These are phyloP conservation scores for Mallotus nudiflorus DNA, from an alignment of 345 rosid genomes.

Conservation along the genomic window DNA sequence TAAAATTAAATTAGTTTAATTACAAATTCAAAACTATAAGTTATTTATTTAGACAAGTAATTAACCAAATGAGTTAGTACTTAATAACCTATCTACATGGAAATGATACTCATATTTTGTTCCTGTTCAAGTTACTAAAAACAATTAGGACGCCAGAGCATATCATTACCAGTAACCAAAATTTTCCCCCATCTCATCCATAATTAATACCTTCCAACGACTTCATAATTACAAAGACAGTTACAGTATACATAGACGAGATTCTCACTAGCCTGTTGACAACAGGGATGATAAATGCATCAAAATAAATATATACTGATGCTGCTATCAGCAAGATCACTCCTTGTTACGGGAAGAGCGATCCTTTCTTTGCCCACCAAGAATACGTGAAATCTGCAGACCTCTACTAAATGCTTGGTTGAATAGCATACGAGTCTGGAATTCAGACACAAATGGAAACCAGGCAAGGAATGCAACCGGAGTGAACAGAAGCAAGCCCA, in stretches of 20 bases:
- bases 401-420: constrained; percentile 99
- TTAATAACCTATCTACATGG: too few species aligned
- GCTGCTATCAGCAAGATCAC: constrained; percentile 11
- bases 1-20: too few species aligned
- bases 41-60: too few species aligned
- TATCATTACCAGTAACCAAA: not conserved
- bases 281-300: not conserved
- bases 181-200: not conserved
- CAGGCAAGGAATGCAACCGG: constrained; percentile 98
- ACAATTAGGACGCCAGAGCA: not conserved
- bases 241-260: not conserved
- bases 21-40: too few species aligned
- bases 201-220: not conserved
- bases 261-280: not conserved
- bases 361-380: constrained; percentile 89
- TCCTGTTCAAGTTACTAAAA: too few species aligned
- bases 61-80: too few species aligned
- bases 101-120: too few species aligned
- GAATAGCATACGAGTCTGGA: constrained; percentile 99
- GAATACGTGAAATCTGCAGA: constrained; percentile 96
- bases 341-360: constrained; percentile 78
- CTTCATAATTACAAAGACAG: constrained; percentile 5
- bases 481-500: constrained; percentile 92
- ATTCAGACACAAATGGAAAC: constrained; percentile 98
- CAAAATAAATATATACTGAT: not conserved